These are phyloP conservation scores for Pseudogymnoascus sp. DNA, from an alignment of 2,329 filamentous ascomycete species.

Conservation along the genomic window DNA sequence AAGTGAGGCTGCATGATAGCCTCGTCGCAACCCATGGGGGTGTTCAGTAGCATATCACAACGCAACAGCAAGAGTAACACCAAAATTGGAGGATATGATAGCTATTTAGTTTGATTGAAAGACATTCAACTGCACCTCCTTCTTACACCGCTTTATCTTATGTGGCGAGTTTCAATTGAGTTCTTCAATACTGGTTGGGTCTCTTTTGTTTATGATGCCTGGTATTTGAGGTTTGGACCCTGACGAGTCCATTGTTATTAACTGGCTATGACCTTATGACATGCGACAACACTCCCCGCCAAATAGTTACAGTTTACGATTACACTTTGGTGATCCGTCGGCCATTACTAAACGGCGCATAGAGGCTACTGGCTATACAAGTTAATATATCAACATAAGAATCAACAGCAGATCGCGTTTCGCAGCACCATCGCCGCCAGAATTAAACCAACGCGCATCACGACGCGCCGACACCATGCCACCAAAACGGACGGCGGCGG, in stretches of 20 bases:
- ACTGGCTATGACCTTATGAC: background rate
- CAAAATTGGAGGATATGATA: background rate
- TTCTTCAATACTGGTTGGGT: background rate
- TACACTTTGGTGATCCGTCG: background rate
- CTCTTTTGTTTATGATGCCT: background rate
- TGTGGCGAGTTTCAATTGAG: background rate
- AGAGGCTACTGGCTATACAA: background rate
- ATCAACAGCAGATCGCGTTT: background rate
- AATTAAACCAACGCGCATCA: background rate
- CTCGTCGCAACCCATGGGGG: background rate
- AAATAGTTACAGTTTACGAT: background rate
- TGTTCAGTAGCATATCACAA: background rate
- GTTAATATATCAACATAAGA: background rate
- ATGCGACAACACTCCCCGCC: constrained; percentile 7
- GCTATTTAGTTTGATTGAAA: background rate
- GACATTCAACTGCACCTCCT: background rate
- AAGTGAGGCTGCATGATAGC: background rate
- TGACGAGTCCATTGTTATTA: background rate
- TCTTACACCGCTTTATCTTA: background rate
- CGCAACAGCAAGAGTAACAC: background rate
- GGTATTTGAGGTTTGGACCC: background rate
- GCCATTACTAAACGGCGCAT: background rate
- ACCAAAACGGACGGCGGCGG: constrained; percentile 11
- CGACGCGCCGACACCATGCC: constrained; percentile 1
- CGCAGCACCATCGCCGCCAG: background rate